Conservation (phyloP, 768 basidiomycete genomes). For the Boletus patriciae region DNA sequence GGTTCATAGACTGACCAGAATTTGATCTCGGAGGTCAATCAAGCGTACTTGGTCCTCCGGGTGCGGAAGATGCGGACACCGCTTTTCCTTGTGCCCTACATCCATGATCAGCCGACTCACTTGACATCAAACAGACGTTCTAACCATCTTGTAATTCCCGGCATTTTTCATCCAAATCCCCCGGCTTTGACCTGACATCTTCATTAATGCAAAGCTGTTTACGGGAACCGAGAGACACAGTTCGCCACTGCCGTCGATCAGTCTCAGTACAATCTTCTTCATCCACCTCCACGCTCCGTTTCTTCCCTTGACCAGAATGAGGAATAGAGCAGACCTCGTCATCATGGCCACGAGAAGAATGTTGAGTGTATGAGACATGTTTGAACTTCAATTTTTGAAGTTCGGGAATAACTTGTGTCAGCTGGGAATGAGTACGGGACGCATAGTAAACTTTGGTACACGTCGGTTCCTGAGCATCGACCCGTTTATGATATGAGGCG, state of each 20-base stretch:
- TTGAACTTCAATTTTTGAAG: conserved; percentile 67
- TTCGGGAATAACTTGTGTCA: conserved; percentile 88
- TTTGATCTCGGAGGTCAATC: conserved; percentile 84
- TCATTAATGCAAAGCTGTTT: conserved; percentile 94
- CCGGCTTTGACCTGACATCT: conserved; percentile 55
- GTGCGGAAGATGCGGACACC: conserved; percentile 77
- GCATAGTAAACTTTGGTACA: conserved; percentile 91
- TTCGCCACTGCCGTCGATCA: conserved; percentile 42
- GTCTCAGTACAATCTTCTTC: conserved; percentile 27
- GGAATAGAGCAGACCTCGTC: not conserved
- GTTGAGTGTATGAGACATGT: conserved; percentile 19
- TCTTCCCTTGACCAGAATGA: conserved; percentile 9
- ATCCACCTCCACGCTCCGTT: conserved; percentile 25
- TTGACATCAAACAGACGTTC: not conserved
- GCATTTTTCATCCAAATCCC: conserved; percentile 86
- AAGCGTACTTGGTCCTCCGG: conserved; percentile 66
- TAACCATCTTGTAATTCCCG: conserved; percentile 74
- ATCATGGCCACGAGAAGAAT: conserved; percentile 13
- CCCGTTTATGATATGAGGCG: conserved; percentile 3
- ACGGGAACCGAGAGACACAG: conserved; percentile 86
- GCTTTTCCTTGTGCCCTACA: conserved; percentile 59
- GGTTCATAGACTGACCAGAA: conserved; percentile 51
- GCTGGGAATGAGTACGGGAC: conserved; percentile 94
- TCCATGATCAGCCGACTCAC: conserved; percentile 1
- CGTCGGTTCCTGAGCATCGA: conserved; percentile 44